Base-by-base conservation (phyloP, 768 basidiomycete species). In the Collybia sordida region DNA sequence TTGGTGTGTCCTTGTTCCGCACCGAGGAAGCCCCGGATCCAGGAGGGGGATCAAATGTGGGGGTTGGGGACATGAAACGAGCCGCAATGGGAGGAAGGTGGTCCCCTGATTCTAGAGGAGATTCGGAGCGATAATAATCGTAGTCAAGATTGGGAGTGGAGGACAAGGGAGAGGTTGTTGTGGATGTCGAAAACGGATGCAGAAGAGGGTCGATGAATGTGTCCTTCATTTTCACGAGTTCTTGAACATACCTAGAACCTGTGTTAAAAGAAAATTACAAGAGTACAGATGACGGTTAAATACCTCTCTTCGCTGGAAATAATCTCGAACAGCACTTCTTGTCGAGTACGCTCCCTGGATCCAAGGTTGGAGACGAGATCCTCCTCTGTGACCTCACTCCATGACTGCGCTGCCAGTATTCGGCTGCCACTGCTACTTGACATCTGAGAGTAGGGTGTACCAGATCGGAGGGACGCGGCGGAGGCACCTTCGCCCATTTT, bases 251-350 rank as follows among this genome's bases (percentile, higher is more conserved):
- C 83, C 94, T 97, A 50, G 24, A 47, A 50, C 53, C 59, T 47
- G 63, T 45, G 34, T 36, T 18, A 40, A n/a, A n/a, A 45, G 23
- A 52, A 53, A 28, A 36, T 8, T 45, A 41, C 14, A 44, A 47
- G 35, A 42, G 23, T 17, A 47, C 35, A 8, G 6, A 4, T 17
- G 6, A 23, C 39, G 24, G 38, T 31, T 14, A 21, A 69, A 44
- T 61, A 92, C 91, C 94, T 84, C 67, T 98, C 93, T 71, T 98
- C 95, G 57, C 91, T 93, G 24, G 90, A 88, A 42, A 98, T 93
- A 57, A 98, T 98, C 73, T 98, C 95, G 75, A 93, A 97, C 22
- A 98, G 69, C 5, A 98, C 95, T 71, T 98, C 95, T 68, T 98
- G 95, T 45, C 95, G 82, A 34, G 95, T 97, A 50, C 95, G 83